A percentile compares a stretch with the other conserved stretches of the same genome.
Conservation (phyloP, 2,329 filamentous ascomycete species). For the Tothia fuscella region DNA sequence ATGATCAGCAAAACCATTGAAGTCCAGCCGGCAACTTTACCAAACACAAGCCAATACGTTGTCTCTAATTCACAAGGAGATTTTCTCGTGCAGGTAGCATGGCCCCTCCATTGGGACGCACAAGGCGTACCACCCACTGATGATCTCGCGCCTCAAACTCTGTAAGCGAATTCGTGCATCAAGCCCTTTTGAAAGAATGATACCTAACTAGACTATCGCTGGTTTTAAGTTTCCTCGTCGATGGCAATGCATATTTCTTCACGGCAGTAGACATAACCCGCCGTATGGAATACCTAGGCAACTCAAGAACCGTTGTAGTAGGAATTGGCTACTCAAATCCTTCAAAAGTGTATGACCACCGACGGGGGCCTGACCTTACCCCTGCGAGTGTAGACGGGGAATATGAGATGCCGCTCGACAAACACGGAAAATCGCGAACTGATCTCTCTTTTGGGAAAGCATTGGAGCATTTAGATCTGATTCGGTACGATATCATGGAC, state of each 20-base stretch:
- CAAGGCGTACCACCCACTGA: neutral
- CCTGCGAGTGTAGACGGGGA: neutral
- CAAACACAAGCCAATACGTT: slow-evolving; percentile 6
- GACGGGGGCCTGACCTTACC: slow-evolving; percentile 4
- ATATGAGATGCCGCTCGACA: slow-evolving; percentile 2
- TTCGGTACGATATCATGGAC: neutral
- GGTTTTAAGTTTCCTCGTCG: neutral
- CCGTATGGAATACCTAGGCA: neutral
- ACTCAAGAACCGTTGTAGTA: neutral
- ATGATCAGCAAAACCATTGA: neutral
- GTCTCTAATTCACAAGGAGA: neutral
- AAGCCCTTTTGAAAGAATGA: neutral
- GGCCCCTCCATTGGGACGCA: slow-evolving; percentile 2
- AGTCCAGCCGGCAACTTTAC: neutral
- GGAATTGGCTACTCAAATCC: neutral
- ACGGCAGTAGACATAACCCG: slow-evolving; percentile 2
- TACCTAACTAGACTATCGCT: no score
- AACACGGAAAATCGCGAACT: neutral
- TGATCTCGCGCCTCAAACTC: neutral
- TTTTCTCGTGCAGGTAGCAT: slow-evolving; percentile 4
- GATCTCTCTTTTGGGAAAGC: slow-evolving; percentile 2
- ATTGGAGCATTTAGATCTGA: neutral
- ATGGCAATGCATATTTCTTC: slow-evolving; percentile 5
- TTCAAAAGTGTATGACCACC: neutral
- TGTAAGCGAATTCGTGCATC: neutral